Evolutionary conservation across 345 rosid genomes (phyloP).

Genomic region (Noccaea caerulescens): DNA sequence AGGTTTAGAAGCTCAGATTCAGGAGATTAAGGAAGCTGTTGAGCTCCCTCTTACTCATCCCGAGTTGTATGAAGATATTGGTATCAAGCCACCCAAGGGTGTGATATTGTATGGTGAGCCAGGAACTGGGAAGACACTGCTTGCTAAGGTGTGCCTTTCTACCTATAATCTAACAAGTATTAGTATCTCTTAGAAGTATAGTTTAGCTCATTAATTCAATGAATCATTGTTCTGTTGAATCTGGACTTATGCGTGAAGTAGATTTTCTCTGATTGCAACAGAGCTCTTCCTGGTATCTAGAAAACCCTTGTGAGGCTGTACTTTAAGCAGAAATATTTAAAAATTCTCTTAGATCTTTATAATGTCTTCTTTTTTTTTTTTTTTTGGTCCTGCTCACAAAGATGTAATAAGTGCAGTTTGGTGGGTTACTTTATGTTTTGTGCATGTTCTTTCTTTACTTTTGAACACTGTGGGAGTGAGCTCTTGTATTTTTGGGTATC

Average conservation of each 20-base stretch:
- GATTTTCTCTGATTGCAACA: neutral
- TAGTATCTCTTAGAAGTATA: neutral
- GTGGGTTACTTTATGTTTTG: neutral
- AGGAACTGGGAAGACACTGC: conserved; percentile 98
- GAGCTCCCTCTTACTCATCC: conserved; percentile 99
- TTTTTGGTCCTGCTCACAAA: neutral
- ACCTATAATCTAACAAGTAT: neutral
- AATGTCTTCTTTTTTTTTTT: neutral
- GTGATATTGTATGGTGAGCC: conserved; percentile 99
- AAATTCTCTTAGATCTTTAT: neutral
- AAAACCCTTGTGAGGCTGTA: neutral
- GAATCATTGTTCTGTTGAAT: neutral
- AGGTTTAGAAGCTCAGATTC: conserved; percentile 98
- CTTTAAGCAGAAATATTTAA: neutral
- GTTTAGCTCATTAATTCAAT: neutral
- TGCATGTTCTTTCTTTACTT: neutral
- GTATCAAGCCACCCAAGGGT: conserved; percentile 98
- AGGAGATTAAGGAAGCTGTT: conserved; percentile 98
- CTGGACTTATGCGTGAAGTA: neutral
- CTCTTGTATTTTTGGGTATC: conserved; percentile 9
- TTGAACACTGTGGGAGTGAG: conserved; percentile 8
- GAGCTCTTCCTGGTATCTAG: neutral
- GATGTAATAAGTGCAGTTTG: neutral
- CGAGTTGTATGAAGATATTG: conserved; percentile 96
- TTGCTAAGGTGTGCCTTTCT: conserved; percentile 75